Conservation (phyloP, 148 eudicot genomes). For the Chenopodium berlandieri region DNA sequence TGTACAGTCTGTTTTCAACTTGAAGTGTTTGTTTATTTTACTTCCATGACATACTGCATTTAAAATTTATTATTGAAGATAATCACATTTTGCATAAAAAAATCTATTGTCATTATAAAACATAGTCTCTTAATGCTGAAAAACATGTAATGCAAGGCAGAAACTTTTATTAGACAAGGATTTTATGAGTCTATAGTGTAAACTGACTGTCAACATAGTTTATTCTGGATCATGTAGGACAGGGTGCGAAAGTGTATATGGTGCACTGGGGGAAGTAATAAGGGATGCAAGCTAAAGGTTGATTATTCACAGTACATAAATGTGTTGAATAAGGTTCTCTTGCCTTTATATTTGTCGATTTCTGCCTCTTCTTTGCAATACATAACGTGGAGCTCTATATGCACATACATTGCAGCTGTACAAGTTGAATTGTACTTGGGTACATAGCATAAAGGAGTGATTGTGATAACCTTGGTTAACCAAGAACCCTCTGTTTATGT, state of each 20-base stretch:
- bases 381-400: neutral
- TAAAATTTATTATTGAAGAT: neutral
- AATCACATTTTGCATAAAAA: neutral
- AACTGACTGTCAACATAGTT: neutral
- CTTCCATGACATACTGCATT: neutral
- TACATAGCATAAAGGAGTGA: neutral
- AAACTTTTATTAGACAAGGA: neutral
- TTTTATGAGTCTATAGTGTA: neutral
- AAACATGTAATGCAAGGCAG: neutral
- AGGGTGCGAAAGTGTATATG: neutral
- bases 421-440: neutral
- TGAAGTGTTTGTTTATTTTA: neutral
- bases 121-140: neutral
- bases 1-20: too few species aligned
- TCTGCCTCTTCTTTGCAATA: neutral
- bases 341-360: neutral
- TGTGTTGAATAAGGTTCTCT: neutral
- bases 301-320: neutral
- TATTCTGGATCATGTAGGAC: neutral
- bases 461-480: neutral
- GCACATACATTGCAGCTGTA: conserved; percentile 9
- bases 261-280: too few species aligned
- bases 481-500: neutral
- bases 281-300: neutral
- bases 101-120: neutral